These are phyloP conservation scores for Didymella keratinophila DNA, from an alignment of 2,329 filamentous ascomycete species.

Conservation along the genomic window DNA sequence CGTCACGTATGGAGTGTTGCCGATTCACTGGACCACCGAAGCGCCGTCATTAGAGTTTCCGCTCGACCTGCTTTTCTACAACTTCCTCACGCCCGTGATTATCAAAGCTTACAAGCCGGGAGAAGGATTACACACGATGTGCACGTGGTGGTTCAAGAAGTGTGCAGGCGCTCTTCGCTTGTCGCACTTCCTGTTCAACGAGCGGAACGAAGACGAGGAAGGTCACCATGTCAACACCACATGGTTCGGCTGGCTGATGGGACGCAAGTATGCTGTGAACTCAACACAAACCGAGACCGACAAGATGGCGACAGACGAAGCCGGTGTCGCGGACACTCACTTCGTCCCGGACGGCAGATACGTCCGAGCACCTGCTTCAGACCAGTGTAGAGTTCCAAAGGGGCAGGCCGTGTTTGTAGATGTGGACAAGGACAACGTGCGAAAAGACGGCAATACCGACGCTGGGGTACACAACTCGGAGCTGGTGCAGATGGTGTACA, in stretches of 20 bases:
- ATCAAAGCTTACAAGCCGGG: constrained; percentile 86
- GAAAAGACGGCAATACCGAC: constrained; percentile 64
- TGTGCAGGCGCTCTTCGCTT: constrained; percentile 82
- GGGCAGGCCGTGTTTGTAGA: constrained; percentile 81
- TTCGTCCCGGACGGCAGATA: constrained; percentile 79
- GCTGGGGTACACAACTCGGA: constrained; percentile 50
- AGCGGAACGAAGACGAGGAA: constrained; percentile 82
- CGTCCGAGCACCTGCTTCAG: constrained; percentile 90
- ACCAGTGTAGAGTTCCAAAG: constrained; percentile 93
- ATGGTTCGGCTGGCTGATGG: constrained; percentile 65
- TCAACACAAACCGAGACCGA: constrained; percentile 45
- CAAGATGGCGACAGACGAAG: constrained; percentile 38
- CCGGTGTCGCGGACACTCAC: constrained; percentile 54
- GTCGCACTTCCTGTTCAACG: constrained; percentile 92
- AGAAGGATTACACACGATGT: constrained; percentile 83
- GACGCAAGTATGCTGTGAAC: constrained; percentile 51
- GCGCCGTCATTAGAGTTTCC: constrained; percentile 94
- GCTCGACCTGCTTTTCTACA: constrained; percentile 93
- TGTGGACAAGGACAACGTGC: constrained; percentile 71
- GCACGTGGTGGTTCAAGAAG: constrained; percentile 93
- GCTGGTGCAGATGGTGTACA: constrained; percentile 66
- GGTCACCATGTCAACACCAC: constrained; percentile 68
- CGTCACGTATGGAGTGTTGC: constrained; percentile 74
- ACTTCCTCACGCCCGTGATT: constrained; percentile 90
- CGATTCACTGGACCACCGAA: constrained; percentile 91